Conservation (phyloP, 495 filamentous ascomycete species). For the Podospora comata region DNA sequence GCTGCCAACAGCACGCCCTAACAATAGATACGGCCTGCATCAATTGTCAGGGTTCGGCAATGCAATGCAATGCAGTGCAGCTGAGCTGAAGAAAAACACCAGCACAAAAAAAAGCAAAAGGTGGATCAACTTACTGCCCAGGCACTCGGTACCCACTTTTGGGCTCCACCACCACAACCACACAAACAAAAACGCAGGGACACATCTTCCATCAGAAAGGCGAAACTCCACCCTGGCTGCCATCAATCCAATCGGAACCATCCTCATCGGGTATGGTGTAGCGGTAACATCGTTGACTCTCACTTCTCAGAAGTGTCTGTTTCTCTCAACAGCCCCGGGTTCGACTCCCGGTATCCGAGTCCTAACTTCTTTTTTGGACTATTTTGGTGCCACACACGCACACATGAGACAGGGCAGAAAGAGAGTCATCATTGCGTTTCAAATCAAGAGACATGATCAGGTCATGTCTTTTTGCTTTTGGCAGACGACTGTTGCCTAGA, state of each 20-base stretch:
- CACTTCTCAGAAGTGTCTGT: too few species aligned
- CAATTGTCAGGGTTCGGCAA: background rate
- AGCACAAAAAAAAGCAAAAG: too few species aligned
- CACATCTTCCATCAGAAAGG: background rate
- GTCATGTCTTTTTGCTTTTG: background rate
- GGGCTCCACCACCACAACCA: too few species aligned
- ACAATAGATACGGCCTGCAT: background rate
- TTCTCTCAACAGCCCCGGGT: slow-evolving; percentile 16
- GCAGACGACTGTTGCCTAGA: background rate
- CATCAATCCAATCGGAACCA: slow-evolving; percentile 11
- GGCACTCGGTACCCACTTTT: too few species aligned
- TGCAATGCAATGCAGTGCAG: background rate
- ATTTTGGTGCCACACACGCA: background rate
- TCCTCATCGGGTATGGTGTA: slow-evolving; percentile 17
- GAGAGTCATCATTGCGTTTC: background rate
- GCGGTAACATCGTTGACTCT: too few species aligned
- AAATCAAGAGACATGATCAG: background rate
- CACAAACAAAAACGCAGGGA: background rate
- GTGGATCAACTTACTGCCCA: too few species aligned
- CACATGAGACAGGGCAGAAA: background rate
- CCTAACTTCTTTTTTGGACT: background rate
- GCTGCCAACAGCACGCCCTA: background rate
- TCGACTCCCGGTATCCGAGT: slow-evolving; percentile 18
- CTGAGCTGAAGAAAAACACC: background rate
- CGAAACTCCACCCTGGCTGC: background rate